Evolutionary conservation across 2,329 filamentous ascomycete genomes (phyloP), one percentile per base, ranked within the genome.

Genomic region (Aureobasidium sp.): DNA sequence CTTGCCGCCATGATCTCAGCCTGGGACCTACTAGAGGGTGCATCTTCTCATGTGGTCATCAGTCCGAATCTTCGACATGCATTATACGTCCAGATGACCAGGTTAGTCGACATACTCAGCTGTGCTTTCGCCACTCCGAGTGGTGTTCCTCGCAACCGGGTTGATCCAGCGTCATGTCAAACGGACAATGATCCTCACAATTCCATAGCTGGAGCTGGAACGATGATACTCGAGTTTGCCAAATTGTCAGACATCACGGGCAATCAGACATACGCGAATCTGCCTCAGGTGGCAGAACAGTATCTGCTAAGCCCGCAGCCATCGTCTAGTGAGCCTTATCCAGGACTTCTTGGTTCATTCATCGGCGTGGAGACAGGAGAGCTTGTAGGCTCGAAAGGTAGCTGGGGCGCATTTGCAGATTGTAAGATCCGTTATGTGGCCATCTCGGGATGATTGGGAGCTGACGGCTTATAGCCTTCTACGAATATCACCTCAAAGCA

Each of bases 401-500:
- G 71, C 27, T 73, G 71, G 70, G 71, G 69, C 9, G 65, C 66
- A 9, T 55, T 71, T 16, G 68, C 69, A 41, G 71, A 72, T 59
- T 68, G 65, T 65, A 50, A 52, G 65, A 36, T 37, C 15, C 49
- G 13, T 11, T 58, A 7, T 41, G 59, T 4, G 27, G 34, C 36
- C 16, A 16, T 8, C 5, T 48, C 3, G 4, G 15, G 2, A 27
- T 10, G 15, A 52, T n/a, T 45, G 25, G 4, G 10, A 10, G 37
- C 64, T 66, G 49, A 67, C 45, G 5, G n/a, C 3, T 10, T 27
- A 34, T 15, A 67, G 65, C 66, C 2, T 71, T 69, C 39, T 73
- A 73, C 62, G 69, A 73, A 58, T 73, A 73, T 47, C 65, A 71
- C 2, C 63, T 73, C 48, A 73, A 73, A 63, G 70, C 69, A 34